Base-by-base conservation (phyloP, 2,329 filamentous ascomycete species). In the Fusarium sp. region DNA sequence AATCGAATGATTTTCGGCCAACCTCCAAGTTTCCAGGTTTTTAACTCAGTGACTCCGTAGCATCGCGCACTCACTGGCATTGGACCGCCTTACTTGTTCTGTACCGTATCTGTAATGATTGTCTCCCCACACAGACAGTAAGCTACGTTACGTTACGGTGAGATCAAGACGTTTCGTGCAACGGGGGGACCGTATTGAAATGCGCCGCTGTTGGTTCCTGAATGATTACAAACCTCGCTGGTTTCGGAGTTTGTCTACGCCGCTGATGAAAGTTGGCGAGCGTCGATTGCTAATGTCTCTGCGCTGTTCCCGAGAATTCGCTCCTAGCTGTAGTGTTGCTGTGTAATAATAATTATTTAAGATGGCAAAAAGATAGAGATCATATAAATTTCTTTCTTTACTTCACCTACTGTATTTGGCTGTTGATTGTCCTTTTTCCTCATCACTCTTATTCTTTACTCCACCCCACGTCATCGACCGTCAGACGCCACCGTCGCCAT, bases 401-500 rank as follows among this genome's bases (percentile, higher is more conserved):
- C n/a, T 33, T 35, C 39, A 22, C 33, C 37, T 24, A 15, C 35
- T 26, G 17, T 14, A 47, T 54, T 32, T 37, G 19, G 56, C 14
- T 47, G 26, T 11, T 45, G 26, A 47, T 37, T 52, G 46, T 5
- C 10, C n/a, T 46, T 43, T 63, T 30, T 59, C 37, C 41, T 48
- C 45, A 30, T 46, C 32, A 49, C 50, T 17, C 43, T 51, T 40
- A 46, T 53, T 28, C 32, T 49, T 47, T 47, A 46, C 68, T 60
- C 68, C 68, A 70, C 65, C 37, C 56, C 58, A 70, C 68, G 67
- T 71, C 68, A 71, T 71, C 62, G 68, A 32, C 68, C 26, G 53
- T 61, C 58, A 67, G 68, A 71, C 68, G 68, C 68, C 68, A 71
- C 68, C 54, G 49, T 65, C 67, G 56, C 67, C 61, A 65, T 65